Evolutionary conservation across 1,284 basidiomycete species (phyloP).

Genomic region (Thecaphora thlaspeos): DNA sequence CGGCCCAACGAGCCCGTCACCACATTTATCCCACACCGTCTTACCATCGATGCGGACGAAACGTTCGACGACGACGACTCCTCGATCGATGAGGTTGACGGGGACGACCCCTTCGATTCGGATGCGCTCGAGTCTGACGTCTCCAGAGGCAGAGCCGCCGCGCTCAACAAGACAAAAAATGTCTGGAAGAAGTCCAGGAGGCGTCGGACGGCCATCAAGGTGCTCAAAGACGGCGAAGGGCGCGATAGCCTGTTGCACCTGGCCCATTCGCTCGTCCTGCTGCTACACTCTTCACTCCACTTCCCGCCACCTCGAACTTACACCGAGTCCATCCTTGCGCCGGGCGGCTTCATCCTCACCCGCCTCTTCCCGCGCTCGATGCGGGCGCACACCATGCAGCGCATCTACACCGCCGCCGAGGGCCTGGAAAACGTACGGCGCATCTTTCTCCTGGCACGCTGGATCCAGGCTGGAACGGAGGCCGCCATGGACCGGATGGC

Average conservation of each 20-base stretch:
- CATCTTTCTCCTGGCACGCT: slow-evolving; percentile 23
- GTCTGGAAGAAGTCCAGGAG: too few relatives aligned
- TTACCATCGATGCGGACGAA: not conserved
- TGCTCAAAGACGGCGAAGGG: slow-evolving; percentile 33
- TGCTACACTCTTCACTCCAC: slow-evolving; percentile 23
- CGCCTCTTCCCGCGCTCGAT: slow-evolving; percentile 15
- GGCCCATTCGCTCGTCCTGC: slow-evolving; percentile 24
- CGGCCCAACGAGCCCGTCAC: slow-evolving; percentile 4
- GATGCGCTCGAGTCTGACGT: not conserved
- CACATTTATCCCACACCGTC: slow-evolving; percentile 18
- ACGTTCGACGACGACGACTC: too few relatives aligned
- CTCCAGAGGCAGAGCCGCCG: too few relatives aligned
- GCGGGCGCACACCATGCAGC: slow-evolving; percentile 21
- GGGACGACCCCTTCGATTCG: not conserved
- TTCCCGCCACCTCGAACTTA: slow-evolving; percentile 15
- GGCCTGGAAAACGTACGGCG: slow-evolving; percentile 32
- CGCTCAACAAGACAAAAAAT: too few relatives aligned
- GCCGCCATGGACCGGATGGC: slow-evolving; percentile 16
- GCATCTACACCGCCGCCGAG: slow-evolving; percentile 32
- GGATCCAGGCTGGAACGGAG: slow-evolving; percentile 22
- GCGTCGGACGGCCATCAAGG: not conserved
- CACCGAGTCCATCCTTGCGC: slow-evolving; percentile 9
- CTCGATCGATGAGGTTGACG: slow-evolving; percentile 11
- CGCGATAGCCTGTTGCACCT: slow-evolving; percentile 16
- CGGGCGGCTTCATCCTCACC: slow-evolving; percentile 15